Conservation (phyloP, 225 moss, liverwort and hornwort species). For the Rhytidiadelphus loreus region DNA sequence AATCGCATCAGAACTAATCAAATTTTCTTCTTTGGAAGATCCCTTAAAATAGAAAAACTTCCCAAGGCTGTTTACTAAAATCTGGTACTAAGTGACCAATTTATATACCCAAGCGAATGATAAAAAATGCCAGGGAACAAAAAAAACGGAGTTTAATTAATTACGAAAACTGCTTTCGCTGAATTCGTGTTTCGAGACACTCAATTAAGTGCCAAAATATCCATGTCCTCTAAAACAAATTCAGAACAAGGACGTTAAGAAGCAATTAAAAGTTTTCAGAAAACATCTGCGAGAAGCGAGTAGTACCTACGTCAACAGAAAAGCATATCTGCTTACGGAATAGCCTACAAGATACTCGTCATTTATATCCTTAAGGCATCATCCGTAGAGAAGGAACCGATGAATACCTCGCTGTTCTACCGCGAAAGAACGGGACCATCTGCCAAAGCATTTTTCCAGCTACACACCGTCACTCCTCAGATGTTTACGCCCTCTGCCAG, state of each 20-base stretch:
- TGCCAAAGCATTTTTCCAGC: constrained; percentile 13
- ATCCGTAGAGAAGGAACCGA: neutral
- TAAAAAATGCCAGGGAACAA: neutral
- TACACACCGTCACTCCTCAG: constrained; percentile 8
- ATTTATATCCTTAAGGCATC: neutral
- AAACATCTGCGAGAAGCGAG: neutral
- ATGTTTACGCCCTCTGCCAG: constrained; percentile 3
- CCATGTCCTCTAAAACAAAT: neutral
- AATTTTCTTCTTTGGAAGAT: neutral
- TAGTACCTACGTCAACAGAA: neutral
- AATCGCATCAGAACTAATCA: neutral
- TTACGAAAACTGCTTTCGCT: neutral
- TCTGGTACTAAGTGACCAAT: neutral
- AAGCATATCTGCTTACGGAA: neutral
- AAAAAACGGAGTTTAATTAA: neutral
- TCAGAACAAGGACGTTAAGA: neutral
- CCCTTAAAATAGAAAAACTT: neutral
- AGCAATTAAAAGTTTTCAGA: neutral
- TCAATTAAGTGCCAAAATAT: neutral
- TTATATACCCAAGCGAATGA: neutral
- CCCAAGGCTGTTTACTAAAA: neutral
- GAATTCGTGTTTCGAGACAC: neutral
- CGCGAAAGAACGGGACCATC: constrained; percentile 1
- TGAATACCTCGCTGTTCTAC: constrained; percentile 12
- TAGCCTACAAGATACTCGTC: neutral